Conservation (phyloP, 352 stramenopile species). For the Phytophthora foliorum region DNA sequence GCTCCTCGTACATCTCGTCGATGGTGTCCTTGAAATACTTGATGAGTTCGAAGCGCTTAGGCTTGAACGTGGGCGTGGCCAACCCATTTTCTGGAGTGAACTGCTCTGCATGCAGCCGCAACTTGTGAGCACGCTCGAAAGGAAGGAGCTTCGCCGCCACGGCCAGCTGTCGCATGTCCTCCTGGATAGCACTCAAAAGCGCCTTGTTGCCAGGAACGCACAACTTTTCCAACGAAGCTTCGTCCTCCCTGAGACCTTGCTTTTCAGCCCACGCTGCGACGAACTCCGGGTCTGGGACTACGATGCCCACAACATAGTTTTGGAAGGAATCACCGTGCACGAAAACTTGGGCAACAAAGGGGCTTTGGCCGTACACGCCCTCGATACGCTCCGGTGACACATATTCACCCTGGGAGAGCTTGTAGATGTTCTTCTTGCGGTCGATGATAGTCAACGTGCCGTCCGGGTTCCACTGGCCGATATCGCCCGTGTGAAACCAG, state of each 20-base stretch:
- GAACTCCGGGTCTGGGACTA: constrained; percentile 83
- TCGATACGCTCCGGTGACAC: constrained; percentile 96
- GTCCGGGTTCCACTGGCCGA: constrained; percentile 93
- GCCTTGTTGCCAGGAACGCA: constrained; percentile 40
- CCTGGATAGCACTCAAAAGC: constrained; percentile 42
- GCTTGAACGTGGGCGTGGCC: constrained; percentile 97
- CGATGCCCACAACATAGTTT: constrained; percentile 92
- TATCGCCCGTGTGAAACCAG: constrained; percentile 97
- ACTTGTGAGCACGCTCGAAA: constrained; percentile 93
- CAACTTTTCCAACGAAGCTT: constrained; percentile 38
- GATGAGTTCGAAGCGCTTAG: constrained; percentile 90
- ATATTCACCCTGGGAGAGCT: constrained; percentile 95
- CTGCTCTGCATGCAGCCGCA: constrained; percentile 88
- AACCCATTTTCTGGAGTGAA: constrained; percentile 94
- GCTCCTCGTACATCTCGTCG: constrained; percentile 61
- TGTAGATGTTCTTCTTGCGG: constrained; percentile 94
- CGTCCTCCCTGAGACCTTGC: constrained; percentile 36
- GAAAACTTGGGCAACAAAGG: constrained; percentile 94
- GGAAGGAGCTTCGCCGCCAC: constrained; percentile 81
- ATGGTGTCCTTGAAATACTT: constrained; percentile 62
- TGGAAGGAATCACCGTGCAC: constrained; percentile 95
- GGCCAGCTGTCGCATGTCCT: constrained; percentile 51
- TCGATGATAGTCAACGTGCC: constrained; percentile 90
- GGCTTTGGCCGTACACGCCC: constrained; percentile 90
- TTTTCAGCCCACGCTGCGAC: constrained; percentile 53